Percentiles rank a stretch among this genome's conserved stretches.
These are phyloP conservation scores for Coemansia sp. DNA, from an alignment of 192 early-diverging fungal genomes.

Conservation along the genomic window DNA sequence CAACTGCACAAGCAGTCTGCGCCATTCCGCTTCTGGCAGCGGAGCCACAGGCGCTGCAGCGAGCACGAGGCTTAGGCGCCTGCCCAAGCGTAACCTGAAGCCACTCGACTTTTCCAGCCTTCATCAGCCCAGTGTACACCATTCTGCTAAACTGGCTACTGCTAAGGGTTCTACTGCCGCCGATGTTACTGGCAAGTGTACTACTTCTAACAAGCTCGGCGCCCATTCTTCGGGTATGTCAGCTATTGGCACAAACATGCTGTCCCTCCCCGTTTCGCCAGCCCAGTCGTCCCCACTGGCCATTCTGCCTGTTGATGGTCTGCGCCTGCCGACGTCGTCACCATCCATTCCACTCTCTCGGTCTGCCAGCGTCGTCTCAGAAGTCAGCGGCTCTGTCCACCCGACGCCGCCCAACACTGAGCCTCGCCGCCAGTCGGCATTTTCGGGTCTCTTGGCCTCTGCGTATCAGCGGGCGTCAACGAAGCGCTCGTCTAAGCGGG, in stretches of 20 bases:
- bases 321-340: slow-evolving; percentile 14
- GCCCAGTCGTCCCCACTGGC: slow-evolving; percentile 33
- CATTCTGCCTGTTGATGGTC: slow-evolving; percentile 10
- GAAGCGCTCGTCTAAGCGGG: slow-evolving; percentile 39
- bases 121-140: slow-evolving; percentile 25
- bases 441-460: slow-evolving; percentile 46
- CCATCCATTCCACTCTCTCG: slow-evolving; percentile 9
- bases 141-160: slow-evolving; percentile 17
- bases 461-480: slow-evolving; percentile 45
- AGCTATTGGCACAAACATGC: slow-evolving; percentile 16
- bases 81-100: slow-evolving; percentile 56
- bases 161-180: slow-evolving; percentile 32
- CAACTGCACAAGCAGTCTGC: slow-evolving; percentile 14
- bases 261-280: slow-evolving; percentile 48
- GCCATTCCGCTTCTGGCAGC: slow-evolving; percentile 18
- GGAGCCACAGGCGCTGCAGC: slow-evolving; percentile 2
- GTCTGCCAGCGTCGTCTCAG: slow-evolving; percentile 3
- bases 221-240: slow-evolving; percentile 27
- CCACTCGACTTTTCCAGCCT: slow-evolving; percentile 53
- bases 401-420: slow-evolving; percentile 45
- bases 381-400: slow-evolving; percentile 9
- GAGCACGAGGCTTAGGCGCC: slow-evolving; percentile 40
- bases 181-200: slow-evolving; percentile 9
- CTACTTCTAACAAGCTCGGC: slow-evolving; percentile 29
- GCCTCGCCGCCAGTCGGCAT: slow-evolving; percentile 36